These are phyloP conservation scores for Mucor plumbeus DNA, from an alignment of 371 early-diverging fungal genomes.

Conservation along the genomic window DNA sequence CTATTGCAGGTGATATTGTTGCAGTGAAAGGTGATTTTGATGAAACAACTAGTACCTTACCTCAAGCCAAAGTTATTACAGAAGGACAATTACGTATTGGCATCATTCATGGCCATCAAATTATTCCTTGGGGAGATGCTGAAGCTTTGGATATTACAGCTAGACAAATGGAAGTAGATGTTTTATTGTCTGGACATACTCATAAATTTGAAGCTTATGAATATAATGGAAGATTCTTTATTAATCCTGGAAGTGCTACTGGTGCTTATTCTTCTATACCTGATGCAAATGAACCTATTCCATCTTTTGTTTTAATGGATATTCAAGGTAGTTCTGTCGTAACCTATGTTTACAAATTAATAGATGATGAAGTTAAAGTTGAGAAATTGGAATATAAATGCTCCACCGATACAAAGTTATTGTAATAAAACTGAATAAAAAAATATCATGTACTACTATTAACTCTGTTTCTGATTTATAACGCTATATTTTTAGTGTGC, in stretches of 20 bases:
- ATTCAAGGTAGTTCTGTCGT: slow-evolving; percentile 78
- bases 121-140: slow-evolving; percentile 89
- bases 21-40: slow-evolving; percentile 90
- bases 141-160: slow-evolving; percentile 81
- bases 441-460: neutral
- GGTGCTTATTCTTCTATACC: slow-evolving; percentile 74
- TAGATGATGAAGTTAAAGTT: slow-evolving; percentile 90
- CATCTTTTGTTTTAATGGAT: slow-evolving; percentile 96
- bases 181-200: slow-evolving; percentile 87
- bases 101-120: slow-evolving; percentile 87
- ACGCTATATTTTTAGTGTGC: neutral
- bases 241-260: slow-evolving; percentile 95
- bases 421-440: slow-evolving; percentile 12
- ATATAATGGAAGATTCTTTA: slow-evolving; percentile 86
- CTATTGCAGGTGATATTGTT: slow-evolving; percentile 80
- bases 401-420: slow-evolving; percentile 40
- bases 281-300: slow-evolving; percentile 64
- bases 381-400: slow-evolving; percentile 90
- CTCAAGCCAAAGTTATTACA: slow-evolving; percentile 72
- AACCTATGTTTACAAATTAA: slow-evolving; percentile 91
- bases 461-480: neutral
- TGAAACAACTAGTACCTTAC: slow-evolving; percentile 63
- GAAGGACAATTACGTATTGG: slow-evolving; percentile 84
- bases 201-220: slow-evolving; percentile 92
- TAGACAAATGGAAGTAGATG: slow-evolving; percentile 90